Percentiles rank a stretch among this genome's conserved stretches.
These are phyloP conservation scores for Eustoma russellianum DNA, from an alignment of 257 asterid species.

Conservation along the genomic window DNA sequence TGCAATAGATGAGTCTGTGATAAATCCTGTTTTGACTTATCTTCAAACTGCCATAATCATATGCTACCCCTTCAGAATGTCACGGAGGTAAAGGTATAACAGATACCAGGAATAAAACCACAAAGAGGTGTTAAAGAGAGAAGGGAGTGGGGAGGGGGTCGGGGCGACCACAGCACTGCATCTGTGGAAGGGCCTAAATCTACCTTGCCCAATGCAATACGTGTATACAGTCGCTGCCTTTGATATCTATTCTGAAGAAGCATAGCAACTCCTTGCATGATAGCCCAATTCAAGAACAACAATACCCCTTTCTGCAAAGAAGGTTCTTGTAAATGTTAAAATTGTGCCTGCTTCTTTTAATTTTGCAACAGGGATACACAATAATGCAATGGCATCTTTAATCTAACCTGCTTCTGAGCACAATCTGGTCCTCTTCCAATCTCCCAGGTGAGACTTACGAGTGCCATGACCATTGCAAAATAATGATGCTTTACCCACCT, in stretches of 20 bases:
- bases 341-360: neutral
- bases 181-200: neutral
- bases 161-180: neutral
- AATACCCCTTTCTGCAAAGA: conserved; percentile 64
- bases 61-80: too few relatives aligned
- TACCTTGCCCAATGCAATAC: conserved; percentile 94
- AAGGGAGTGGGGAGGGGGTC: neutral
- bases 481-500: conserved; percentile 99
- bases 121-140: neutral
- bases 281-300: conserved; percentile 80
- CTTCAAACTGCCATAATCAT: too few relatives aligned
- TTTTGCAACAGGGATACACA: neutral
- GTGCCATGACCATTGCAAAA: conserved; percentile 92
- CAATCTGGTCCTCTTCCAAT: conserved; percentile 78
- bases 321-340: too few relatives aligned
- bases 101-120: neutral
- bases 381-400: neutral
- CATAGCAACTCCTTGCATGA: conserved; percentile 92
- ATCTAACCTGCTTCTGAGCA: conserved; percentile 68
- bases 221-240: conserved; percentile 88
- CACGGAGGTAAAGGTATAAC: conserved; percentile 3
- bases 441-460: conserved; percentile 98
- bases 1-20: neutral
- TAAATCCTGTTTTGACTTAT: too few relatives aligned
- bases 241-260: conserved; percentile 86